Evolutionary conservation across 306 rosid species (phyloP), one percentile per base, ranked within the genome.

Genomic region (Alnus glutinosa): DNA sequence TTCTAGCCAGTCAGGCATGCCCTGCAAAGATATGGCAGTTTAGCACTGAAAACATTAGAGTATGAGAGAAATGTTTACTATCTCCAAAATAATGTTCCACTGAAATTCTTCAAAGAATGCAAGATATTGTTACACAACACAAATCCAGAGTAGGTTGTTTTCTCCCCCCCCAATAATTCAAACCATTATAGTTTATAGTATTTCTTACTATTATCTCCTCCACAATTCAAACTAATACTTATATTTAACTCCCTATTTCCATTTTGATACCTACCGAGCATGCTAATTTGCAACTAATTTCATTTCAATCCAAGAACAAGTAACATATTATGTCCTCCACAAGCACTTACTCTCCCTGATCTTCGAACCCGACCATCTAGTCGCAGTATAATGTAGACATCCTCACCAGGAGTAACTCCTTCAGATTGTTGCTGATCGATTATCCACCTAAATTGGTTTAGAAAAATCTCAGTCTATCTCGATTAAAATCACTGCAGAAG

Each of bases 351-450:
- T 77, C 75, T 93, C 81, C 99, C 98, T 3, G 99, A 95, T 85
- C 99, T 88, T 84, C 98, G 97, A 71, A 95, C 92, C 23, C 98
- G 88, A n/a, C 99, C 99, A 81, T 95, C 99, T 28, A 95, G 80
- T 75, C 98, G 92, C 74, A 95, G 85, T 85, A 95, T 89, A 75
- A 93, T 89, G 84, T 93, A 93, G 79, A 95, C 96, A 19, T 90
- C 98, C 86, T 92, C 99, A 34, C 96, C 96, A 19, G 91, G 90
- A 58, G 94, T 78, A 72, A 95, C 98, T 80, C 96, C 98, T 91
- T 95, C 99, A 30, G 93, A 86, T 66, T 88, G 83, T 85, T 95
- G 98, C 81, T 93, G 97, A 81, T 93, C 97, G 83, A 69, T 85
- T 90, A 95, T 90, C 99, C 99, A 95, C 89, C 99, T 95, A 84